A percentile compares a stretch with the other conserved stretches of the same genome.
Conservation (phyloP, 441 rosid genomes). For the Pelargonium australe region DNA sequence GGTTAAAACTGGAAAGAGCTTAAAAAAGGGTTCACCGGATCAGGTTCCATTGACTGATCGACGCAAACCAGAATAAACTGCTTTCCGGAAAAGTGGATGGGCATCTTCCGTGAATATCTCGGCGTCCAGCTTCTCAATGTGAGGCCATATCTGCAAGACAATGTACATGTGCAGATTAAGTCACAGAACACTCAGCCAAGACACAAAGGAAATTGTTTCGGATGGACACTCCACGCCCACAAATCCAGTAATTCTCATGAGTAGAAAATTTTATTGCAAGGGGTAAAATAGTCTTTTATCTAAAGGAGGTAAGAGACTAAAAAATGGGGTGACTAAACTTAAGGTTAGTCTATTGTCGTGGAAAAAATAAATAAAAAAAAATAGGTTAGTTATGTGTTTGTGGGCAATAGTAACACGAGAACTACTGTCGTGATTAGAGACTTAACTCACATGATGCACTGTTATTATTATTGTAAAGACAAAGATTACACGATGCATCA, state of each 20-base stretch:
- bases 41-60: slow-evolving; percentile 11
- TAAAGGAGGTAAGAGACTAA: too few species aligned
- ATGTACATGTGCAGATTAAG: slow-evolving; percentile 8
- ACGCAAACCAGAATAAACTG: slow-evolving; percentile 63
- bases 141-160: slow-evolving; percentile 69
- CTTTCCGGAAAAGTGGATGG: slow-evolving; percentile 74
- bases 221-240: too few species aligned
- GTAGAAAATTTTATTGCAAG: too few species aligned
- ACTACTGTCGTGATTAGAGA: neutral
- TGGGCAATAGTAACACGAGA: neutral
- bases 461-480: neutral
- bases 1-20: neutral
- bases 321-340: too few species aligned
- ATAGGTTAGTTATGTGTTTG: too few species aligned
- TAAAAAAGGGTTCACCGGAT: neutral
- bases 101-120: slow-evolving; percentile 57
- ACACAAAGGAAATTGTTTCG: neutral
- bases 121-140: slow-evolving; percentile 66
- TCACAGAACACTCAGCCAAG: slow-evolving; percentile 12
- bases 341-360: too few species aligned
- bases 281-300: too few species aligned
- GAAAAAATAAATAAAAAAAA: too few species aligned
- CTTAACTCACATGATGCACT: neutral
- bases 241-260: too few species aligned
- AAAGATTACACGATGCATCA: neutral